phyloP scores from a whole-genome alignment of 805 yeast species.

The Komagataella kurtzmanii region DNA sequence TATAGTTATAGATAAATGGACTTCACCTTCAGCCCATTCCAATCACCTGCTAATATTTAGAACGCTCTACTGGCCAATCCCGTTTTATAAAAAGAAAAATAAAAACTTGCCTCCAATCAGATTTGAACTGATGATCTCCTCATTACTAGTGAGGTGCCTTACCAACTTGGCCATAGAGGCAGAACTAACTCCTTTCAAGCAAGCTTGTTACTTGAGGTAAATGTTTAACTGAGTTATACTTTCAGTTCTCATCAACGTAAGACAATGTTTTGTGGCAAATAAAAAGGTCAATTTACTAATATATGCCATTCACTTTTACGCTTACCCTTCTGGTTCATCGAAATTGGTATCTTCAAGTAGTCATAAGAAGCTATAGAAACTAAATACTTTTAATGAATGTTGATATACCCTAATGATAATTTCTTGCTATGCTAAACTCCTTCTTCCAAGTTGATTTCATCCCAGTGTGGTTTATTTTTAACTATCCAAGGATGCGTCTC shows the following conservation, averaged over 20 bases:
- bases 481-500: slow-evolving; percentile 75
- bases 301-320: background rate
- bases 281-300: no score
- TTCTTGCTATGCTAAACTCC: background rate
- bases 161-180: slow-evolving; percentile 1
- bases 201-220: background rate
- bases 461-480: slow-evolving; percentile 53
- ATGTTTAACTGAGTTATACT: background rate
- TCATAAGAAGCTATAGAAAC: background rate
- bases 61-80: no score
- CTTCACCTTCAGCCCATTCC: no score
- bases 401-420: no score
- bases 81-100: no score
- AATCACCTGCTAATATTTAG: no score
- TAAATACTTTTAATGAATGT: no score
- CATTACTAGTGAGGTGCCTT: slow-evolving; percentile 1
- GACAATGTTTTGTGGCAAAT: no score
- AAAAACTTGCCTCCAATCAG: background rate
- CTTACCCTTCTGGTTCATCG: background rate
- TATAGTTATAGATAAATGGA: no score
- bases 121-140: slow-evolving; percentile 1
- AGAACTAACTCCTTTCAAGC: background rate
- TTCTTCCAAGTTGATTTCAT: background rate
- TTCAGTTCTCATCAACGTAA: background rate
- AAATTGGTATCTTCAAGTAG: background rate